Evolutionary conservation across 2,329 filamentous ascomycete species (phyloP).

Genomic region (Ophiobolus disseminans): DNA sequence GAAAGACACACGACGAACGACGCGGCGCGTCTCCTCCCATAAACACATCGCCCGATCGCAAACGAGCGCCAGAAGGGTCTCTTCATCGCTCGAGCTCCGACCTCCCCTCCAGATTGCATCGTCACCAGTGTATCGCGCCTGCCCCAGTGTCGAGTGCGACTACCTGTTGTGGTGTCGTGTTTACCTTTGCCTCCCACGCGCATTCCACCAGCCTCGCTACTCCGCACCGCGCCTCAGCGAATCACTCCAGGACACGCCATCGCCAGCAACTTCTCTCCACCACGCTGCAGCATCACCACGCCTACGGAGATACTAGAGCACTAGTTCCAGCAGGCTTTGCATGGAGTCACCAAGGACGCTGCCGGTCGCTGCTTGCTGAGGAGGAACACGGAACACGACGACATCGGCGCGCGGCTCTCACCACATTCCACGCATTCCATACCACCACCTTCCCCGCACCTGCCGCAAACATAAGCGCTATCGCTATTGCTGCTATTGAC

Average conservation of each 20-base stretch:
- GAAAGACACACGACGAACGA: conserved; percentile 26
- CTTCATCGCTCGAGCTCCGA: conserved; percentile 24
- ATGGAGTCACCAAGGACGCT: conserved; percentile 38
- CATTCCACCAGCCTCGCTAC: conserved; percentile 17
- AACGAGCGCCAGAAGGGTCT: conserved; percentile 33
- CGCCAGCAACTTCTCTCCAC: conserved; percentile 23
- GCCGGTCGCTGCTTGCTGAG: conserved; percentile 43
- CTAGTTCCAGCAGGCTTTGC: conserved; percentile 35
- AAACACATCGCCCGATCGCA: conserved; percentile 37
- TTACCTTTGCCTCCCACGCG: conserved; percentile 28
- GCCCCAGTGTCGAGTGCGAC: conserved; percentile 21
- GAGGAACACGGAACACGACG: conserved; percentile 24
- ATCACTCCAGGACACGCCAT: conserved; percentile 30
- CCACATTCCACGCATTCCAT: conserved; percentile 31
- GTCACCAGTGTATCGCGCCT: conserved; percentile 17
- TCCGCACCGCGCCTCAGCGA: conserved; percentile 32
- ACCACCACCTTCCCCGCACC: conserved; percentile 19
- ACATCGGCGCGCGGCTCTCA: conserved; percentile 12
- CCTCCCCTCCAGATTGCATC: conserved; percentile 24
- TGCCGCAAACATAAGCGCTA: conserved; percentile 18
- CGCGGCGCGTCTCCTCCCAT: conserved; percentile 34
- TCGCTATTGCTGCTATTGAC: conserved; percentile 41
- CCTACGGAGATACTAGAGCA: conserved; percentile 16
- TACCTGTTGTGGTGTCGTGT: conserved; percentile 23
- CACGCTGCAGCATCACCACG: conserved; percentile 17